Evolutionary conservation across 1,139 yeast genomes (phyloP), one percentile per base, ranked within the genome.

Genomic region (Sugiyamaella japonica): DNA sequence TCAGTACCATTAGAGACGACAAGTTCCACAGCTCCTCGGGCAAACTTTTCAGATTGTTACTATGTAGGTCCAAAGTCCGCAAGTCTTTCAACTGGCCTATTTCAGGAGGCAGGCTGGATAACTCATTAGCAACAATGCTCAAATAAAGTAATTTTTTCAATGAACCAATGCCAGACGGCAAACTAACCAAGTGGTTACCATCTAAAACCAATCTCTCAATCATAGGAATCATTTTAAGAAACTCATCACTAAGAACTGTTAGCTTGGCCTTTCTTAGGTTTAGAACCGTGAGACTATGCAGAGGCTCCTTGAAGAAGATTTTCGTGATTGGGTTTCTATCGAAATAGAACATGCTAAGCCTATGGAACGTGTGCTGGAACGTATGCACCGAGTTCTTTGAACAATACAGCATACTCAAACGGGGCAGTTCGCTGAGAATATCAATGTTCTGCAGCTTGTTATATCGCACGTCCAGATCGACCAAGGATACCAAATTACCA

Each of bases 311-410:
- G 62, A 86, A 83, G 40, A 80, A 80, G 59, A 88, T 78, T 61
- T 85, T 84, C 1, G 96, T 89, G 48, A 90, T 81, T 9, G 97
- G 97, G 66, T 89, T 90, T 66, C 86, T 79, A 66, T 84, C 88
- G 60, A 83, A 69, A 67, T 81, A 77, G 59, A 78, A 67, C 64
- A 73, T 43, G 66, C 61, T 63, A 38, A 69, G 57, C 37, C 61
- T 56, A 3, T 65, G 56, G 48, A 67, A 65, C 5, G 62, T 49
- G n/a, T 59, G 56, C 63, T 84, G 87, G 66, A 89, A 86, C 13
- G 83, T 80, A 0, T 95, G 82, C 16, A 91, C 85, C 55, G 81
- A 79, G 67, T 93, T 91, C 68, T 89, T 89, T 1, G 95, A 81
- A 8, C 90, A 83, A 63, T 84, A 84, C 28, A 89, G 75, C 15